These are phyloP conservation scores for Xylaria sp. DNA, from an alignment of 2,329 filamentous ascomycete species.

Conservation along the genomic window DNA sequence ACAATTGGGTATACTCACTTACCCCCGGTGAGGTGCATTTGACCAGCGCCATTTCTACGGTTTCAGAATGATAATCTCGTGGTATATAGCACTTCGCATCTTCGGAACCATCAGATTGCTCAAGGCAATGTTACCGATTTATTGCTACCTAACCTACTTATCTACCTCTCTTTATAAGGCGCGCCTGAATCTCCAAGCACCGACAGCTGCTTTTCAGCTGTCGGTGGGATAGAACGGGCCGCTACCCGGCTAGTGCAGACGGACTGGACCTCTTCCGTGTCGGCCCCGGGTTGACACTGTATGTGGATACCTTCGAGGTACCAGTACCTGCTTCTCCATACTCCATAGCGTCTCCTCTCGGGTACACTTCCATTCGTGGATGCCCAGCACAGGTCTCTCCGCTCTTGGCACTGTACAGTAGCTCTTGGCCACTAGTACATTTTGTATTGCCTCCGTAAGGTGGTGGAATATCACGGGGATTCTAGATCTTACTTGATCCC, in stretches of 20 bases:
- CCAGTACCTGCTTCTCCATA: no score
- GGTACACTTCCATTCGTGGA: no score
- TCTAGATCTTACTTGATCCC: slow-evolving; percentile 8
- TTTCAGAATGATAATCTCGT: slow-evolving; percentile 23
- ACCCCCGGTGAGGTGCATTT: not conserved
- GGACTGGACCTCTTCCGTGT: not conserved
- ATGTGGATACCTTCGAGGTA: no score
- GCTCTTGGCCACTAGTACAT: not conserved
- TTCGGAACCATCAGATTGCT: slow-evolving; percentile 15
- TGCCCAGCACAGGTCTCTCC: no score
- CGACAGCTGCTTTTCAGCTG: slow-evolving; percentile 18
- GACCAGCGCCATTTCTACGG: slow-evolving; percentile 12
- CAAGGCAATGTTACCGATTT: slow-evolving; percentile 11
- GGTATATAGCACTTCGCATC: slow-evolving; percentile 19
- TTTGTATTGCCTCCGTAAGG: not conserved
- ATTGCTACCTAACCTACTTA: slow-evolving; percentile 5
- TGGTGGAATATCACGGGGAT: slow-evolving; percentile 8
- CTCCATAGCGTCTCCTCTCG: no score
- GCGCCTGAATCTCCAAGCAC: slow-evolving; percentile 3
- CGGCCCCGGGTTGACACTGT: no score
- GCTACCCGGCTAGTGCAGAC: no score
- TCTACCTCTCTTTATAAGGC: not conserved
- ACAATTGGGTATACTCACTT: not conserved
- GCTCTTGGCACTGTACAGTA: not conserved
- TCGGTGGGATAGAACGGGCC: slow-evolving; percentile 8